These are phyloP conservation scores for Paraurostyla sp. DNA, from an alignment of 73 alveolate species.

Conservation along the genomic window DNA sequence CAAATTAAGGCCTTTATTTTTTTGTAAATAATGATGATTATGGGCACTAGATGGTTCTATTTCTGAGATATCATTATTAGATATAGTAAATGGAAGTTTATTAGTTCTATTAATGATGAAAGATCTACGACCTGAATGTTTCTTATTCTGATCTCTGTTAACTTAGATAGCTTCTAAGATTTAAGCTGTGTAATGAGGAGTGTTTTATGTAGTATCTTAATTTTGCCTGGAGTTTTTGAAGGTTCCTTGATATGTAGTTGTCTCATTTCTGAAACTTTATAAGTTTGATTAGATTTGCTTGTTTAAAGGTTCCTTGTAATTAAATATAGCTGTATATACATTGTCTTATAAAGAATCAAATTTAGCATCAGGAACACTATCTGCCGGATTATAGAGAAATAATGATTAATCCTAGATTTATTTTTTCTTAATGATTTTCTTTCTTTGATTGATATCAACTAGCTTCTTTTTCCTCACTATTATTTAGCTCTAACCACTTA, in stretches of 20 bases:
- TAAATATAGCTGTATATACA: not conserved
- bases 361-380: not conserved
- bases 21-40: no score
- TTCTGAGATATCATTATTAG: no score
- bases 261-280: not conserved
- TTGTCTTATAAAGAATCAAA: not conserved
- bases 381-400: not conserved
- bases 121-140: not conserved
- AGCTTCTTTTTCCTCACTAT: not conserved
- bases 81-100: no score
- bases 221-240: not conserved
- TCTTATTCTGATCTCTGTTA: not conserved
- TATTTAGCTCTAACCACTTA: not conserved
- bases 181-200: no score
- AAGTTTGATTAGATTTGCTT: not conserved
- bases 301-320: not conserved
- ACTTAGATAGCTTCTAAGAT: no score
- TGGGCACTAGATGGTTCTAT: no score
- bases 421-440: not conserved
- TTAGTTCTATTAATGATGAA: not conserved
- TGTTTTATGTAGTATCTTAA: not conserved
- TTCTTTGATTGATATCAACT: not conserved
- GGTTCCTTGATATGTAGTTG: not conserved
- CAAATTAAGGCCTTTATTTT: no score
- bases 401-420: conserved; percentile 3